Evolutionary conservation across 2,329 filamentous ascomycete species (phyloP).

Genomic region (Colletotrichum shisoi): DNA sequence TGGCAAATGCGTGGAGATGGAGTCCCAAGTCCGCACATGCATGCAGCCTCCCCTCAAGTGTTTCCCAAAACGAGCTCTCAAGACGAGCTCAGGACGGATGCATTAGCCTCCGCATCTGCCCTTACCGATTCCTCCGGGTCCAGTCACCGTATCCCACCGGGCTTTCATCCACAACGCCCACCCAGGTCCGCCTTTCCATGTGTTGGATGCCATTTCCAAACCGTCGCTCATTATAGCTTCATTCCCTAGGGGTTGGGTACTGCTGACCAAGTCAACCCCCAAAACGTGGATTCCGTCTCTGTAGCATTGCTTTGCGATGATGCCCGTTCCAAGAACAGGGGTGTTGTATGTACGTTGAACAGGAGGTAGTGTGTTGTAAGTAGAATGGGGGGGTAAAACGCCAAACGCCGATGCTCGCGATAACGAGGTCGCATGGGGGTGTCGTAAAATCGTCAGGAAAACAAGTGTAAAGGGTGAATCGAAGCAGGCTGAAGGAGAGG

Average conservation of each 20-base stretch:
- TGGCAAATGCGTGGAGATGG: conserved; percentile 2
- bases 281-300: conserved; percentile 18
- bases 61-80: conserved; percentile 12
- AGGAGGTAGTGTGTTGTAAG: conserved; percentile 33
- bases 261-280: conserved; percentile 23
- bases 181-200: conserved; percentile 17
- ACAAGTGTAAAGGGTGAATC: conserved; percentile 36
- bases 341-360: conserved; percentile 36
- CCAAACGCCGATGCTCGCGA: conserved; percentile 40
- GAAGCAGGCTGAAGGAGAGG: conserved; percentile 26
- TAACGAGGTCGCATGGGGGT: conserved; percentile 38
- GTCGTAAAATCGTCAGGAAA: conserved; percentile 39
- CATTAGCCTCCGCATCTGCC: conserved; percentile 19
- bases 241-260: conserved; percentile 27
- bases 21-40: conserved; percentile 8
- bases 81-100: not conserved
- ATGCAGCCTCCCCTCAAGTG: conserved; percentile 15
- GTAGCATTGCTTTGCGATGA: conserved; percentile 34
- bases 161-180: conserved; percentile 15
- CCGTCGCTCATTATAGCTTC: conserved; percentile 37
- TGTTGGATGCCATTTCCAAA: conserved; percentile 20
- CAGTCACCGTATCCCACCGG: conserved; percentile 14
- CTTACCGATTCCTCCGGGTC: conserved; percentile 12
- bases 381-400: conserved; percentile 34
- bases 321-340: conserved; percentile 28